Conservation (phyloP, 805 yeast species). For the Saturnispora zaruensis region DNA sequence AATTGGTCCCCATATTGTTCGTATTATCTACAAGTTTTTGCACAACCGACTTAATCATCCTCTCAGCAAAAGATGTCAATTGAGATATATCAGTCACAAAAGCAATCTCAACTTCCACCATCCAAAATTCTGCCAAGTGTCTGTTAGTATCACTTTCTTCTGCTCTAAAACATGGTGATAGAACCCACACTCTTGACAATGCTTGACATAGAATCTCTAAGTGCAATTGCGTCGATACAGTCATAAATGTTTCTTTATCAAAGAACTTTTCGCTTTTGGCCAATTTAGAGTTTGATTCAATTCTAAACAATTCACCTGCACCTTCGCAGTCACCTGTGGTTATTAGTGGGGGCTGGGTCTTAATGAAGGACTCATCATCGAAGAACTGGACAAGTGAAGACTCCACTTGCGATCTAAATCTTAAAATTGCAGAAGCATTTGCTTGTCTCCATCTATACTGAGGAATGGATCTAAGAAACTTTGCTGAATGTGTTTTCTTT, state of each 20-base stretch:
- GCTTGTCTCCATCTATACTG: constrained; percentile 68
- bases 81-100: constrained; percentile 51
- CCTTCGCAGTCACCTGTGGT: constrained; percentile 96
- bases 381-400: constrained; percentile 46
- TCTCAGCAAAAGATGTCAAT: constrained; percentile 58
- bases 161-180: constrained; percentile 90
- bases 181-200: constrained; percentile 73
- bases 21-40: constrained; percentile 22
- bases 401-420: constrained; percentile 68
- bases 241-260: constrained; percentile 58
- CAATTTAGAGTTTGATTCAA: constrained; percentile 31
- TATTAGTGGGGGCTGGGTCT: constrained; percentile 78
- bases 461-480: constrained; percentile 64
- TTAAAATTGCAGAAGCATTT: constrained; percentile 53
- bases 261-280: constrained; percentile 38
- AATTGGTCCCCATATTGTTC: constrained; percentile 26
- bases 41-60: constrained; percentile 52
- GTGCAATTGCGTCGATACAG: constrained; percentile 91
- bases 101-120: constrained; percentile 88
- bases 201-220: constrained; percentile 73
- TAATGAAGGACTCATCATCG: constrained; percentile 44
- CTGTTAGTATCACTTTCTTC: constrained; percentile 86
- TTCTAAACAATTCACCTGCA: constrained; percentile 80
- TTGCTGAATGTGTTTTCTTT: constrained; percentile 62
- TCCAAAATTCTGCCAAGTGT: constrained; percentile 94